Base-by-base conservation (phyloP, 148 eudicot species). In the Camellia japonica region DNA sequence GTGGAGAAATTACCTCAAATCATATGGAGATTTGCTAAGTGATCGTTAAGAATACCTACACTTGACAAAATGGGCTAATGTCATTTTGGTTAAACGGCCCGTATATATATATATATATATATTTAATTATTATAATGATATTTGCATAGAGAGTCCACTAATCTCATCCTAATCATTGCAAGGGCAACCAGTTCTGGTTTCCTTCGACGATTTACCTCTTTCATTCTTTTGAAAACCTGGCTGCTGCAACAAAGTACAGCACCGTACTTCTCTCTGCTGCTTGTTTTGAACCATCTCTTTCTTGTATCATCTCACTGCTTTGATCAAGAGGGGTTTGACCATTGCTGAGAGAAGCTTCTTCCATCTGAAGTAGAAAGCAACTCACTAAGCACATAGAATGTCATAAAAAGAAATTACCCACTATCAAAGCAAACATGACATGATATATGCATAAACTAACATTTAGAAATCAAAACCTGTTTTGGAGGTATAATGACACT, bases 141-240 rank as follows among this genome's bases (percentile, higher is more conserved):
- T 23, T 23, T 23, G 23, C 23, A 23, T 23, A 23, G 0, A 23
- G 0, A 23, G 23, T 23, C 23, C 23, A 23, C 23, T 23, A 23
- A 23, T 23, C 23, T 23, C 23, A 23, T 23, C 0, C 23, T 23
- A 23, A 23, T 23, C 23, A 23, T 23, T 23, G 23, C 23, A 23
- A 0, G 23, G 23, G 0, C n/a, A 23, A 23, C 23, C 23, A 23
- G 23, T 23, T 23, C 23, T 23, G 23, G 23, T 23, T 23, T 23
- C 23, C 23, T 23, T 38, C 86, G 65, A 42, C 91, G 90, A 77
- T 89, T 88, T 23, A 84, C 91, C 66, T 92, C 98, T 88, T 90
- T 94, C 59, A 85, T 83, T 88, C 89, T 83, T 84, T 92, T 94
- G 76, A 94, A 94, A 72, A 96, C 96, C 79, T 92, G 91, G 80